Base-by-base conservation (phyloP, 1,284 basidiomycete species). In the Cerrena zonata region DNA sequence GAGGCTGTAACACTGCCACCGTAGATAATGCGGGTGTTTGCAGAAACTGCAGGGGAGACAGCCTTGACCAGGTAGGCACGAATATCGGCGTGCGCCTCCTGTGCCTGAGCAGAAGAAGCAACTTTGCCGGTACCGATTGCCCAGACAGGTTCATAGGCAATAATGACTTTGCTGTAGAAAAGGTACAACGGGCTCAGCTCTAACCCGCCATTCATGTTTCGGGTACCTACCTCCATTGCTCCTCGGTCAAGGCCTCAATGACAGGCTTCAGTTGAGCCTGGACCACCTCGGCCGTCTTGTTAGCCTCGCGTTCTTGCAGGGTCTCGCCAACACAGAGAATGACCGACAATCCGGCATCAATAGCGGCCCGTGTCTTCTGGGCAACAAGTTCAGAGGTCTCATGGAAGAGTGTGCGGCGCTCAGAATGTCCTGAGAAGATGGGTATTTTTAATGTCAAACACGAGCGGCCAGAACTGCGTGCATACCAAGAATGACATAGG, bases 91-190 rank as follows among this genome's bases (percentile, higher is more conserved):
- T 99, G 96, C 1, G 91, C 86, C 47, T 95, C 90, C 72, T 99
- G 94, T 2, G 96, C 96, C 69, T 93, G 90, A n/a, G 71, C 75
- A 2, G 89, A 76, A 34, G 92, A 93, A 39, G 96, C 95, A 53
- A 97, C 94, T 72, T 92, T 95, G 58, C 93, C 94, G 19, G 94
- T 97, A 50, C 94, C 95, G 67, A 99, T 99, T 38, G 95, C 96
- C 96, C 95, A 99, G 25, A 99, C 95, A 43, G 92, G 91, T 69
- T 94, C 91, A 69, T 94, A 99, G 18, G 95, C 95, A 62, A 99
- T 78, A 56, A 99, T 95, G 65, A 98, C 78, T 62, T 91, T 86
- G 68, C 90, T 92, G 61, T 47, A 44, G 5, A 22, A 36, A 44
- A n/a, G 25, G n/a, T 5, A 10, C 25, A 10, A 30, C 37, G n/a